phyloP scores from a whole-genome alignment of 2,329 filamentous ascomycete species.

The Celoporthe dispersa region DNA sequence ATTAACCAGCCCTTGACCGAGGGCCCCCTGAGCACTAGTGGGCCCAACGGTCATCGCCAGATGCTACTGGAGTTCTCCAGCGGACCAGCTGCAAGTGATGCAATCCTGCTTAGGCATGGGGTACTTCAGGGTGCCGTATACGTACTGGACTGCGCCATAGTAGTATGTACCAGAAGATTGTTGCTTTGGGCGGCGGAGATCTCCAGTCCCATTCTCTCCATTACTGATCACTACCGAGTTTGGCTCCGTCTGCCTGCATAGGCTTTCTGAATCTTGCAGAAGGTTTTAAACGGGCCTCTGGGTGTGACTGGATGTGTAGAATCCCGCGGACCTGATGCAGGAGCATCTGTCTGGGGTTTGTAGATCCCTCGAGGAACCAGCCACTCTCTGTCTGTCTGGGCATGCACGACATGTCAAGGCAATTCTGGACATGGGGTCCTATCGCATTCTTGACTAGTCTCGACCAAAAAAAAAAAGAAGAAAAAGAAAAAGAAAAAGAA shows the following conservation, averaged over 20 bases:
- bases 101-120: background rate
- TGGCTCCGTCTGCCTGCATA: background rate
- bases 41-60: background rate
- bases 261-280: background rate
- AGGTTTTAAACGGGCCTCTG: background rate
- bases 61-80: background rate
- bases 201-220: background rate
- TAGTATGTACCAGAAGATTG: background rate
- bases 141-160: no score
- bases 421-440: background rate
- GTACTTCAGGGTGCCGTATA: no score
- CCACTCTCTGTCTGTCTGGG: background rate
- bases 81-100: background rate
- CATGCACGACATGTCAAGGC: background rate
- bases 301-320: conserved; percentile 1
- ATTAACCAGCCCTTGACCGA: background rate
- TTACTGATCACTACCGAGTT: background rate
- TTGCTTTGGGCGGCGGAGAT: background rate
- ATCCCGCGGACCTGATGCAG: background rate
- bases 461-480: no score
- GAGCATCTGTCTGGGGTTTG: conserved; percentile 1
- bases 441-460: no score
- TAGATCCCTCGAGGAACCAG: background rate
- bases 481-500: no score
- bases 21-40: conserved; percentile 2